Conservation (phyloP, 805 yeast genomes). For the Cyberlindnera sargentensis region DNA sequence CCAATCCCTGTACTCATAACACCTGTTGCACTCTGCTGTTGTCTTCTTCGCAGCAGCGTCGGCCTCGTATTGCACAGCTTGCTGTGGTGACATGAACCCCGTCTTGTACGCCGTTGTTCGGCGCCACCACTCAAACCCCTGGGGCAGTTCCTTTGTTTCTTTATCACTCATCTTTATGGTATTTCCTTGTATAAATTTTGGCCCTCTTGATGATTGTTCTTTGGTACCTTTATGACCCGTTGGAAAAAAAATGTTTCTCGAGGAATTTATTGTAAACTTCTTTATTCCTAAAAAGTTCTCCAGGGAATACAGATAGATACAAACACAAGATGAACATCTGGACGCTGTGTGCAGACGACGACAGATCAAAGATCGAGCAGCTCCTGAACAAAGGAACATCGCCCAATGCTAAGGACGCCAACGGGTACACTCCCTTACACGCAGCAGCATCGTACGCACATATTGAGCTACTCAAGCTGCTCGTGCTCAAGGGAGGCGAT, state of each 20-base stretch:
- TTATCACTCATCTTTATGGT: too few species aligned
- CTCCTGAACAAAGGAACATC: slow-evolving; percentile 46
- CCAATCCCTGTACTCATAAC: slow-evolving; percentile 77
- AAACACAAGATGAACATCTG: slow-evolving; percentile 53
- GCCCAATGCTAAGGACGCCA: slow-evolving; percentile 76
- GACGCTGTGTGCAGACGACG: slow-evolving; percentile 92
- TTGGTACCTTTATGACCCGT: too few species aligned
- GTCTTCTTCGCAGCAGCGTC: slow-evolving; percentile 40
- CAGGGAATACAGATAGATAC: too few species aligned
- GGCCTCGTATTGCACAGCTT: slow-evolving; percentile 46
- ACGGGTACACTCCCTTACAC: slow-evolving; percentile 95
- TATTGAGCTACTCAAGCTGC: slow-evolving; percentile 50
- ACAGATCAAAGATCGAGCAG: slow-evolving; percentile 48
- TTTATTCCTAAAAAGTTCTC: too few species aligned
- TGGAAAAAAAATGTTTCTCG: not conserved
- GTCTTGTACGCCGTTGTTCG: slow-evolving; percentile 64
- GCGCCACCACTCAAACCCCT: slow-evolving; percentile 78
- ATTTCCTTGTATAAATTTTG: too few species aligned
- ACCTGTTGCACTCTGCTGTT: slow-evolving; percentile 52
- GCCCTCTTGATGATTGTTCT: too few species aligned
- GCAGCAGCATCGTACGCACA: slow-evolving; percentile 97
- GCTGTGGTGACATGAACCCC: slow-evolving; percentile 55
- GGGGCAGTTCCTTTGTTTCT: not conserved
- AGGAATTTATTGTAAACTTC: not conserved
- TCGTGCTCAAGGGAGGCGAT: slow-evolving; percentile 63